Evolutionary conservation across 2,329 filamentous ascomycete species (phyloP).

Genomic region (Cercospora sesami): DNA sequence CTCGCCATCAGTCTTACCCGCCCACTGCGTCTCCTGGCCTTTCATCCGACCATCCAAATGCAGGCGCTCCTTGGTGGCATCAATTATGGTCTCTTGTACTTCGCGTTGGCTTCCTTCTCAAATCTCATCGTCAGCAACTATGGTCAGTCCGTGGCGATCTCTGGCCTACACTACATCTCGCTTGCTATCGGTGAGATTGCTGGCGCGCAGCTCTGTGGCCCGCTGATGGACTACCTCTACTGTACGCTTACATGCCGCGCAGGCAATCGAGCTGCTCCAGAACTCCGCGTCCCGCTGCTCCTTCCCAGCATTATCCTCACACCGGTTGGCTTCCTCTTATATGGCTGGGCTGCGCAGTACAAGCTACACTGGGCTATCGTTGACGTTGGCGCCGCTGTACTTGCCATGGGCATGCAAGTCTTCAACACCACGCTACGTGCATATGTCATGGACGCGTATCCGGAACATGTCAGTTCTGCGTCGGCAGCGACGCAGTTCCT

Average conservation of each 20-base stretch:
- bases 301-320: background rate
- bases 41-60: constrained; percentile 27
- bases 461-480: background rate
- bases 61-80: constrained; percentile 16
- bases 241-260: background rate
- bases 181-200: constrained; percentile 45
- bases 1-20: constrained; percentile 46
- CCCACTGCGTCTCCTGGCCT: constrained; percentile 22
- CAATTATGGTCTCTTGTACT: constrained; percentile 36
- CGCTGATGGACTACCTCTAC: background rate
- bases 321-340: background rate
- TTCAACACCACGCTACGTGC: background rate
- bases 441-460: background rate
- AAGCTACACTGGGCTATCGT: background rate
- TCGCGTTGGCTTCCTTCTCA: constrained; percentile 48
- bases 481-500: background rate
- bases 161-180: constrained; percentile 47
- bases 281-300: background rate
- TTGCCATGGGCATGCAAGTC: background rate
- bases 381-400: background rate
- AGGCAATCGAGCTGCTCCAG: background rate
- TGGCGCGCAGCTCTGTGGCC: constrained; percentile 23
- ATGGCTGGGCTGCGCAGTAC: background rate
- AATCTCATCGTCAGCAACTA: constrained; percentile 42
- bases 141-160: constrained; percentile 38